These are phyloP conservation scores for Leccinum disarticulatum DNA, from an alignment of 768 basidiomycete species.

Conservation along the genomic window DNA sequence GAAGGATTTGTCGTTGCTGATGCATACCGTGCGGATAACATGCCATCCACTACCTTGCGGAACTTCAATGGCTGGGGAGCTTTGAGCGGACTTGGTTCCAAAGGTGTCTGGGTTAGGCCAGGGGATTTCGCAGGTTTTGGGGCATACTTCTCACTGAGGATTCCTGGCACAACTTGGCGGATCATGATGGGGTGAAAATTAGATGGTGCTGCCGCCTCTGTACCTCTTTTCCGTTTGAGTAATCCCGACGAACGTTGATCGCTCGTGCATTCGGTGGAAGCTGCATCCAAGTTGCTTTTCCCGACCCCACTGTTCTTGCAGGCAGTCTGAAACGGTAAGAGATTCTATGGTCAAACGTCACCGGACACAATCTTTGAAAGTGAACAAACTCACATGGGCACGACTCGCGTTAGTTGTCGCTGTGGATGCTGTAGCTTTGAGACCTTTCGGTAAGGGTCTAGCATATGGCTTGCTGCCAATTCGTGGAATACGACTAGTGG, in stretches of 20 bases:
- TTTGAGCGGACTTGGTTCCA: slow-evolving; percentile 21
- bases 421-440: slow-evolving; percentile 3
- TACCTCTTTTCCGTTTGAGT: slow-evolving; percentile 35
- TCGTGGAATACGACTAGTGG: slow-evolving; percentile 61
- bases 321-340: slow-evolving; percentile 10
- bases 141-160: slow-evolving; percentile 30
- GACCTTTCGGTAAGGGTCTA: slow-evolving; percentile 31
- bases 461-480: slow-evolving; percentile 60
- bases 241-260: slow-evolving; percentile 13
- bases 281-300: slow-evolving; percentile 11
- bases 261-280: slow-evolving; percentile 8
- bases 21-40: slow-evolving; percentile 30
- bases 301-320: slow-evolving; percentile 10
- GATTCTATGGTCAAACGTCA: slow-evolving; percentile 8
- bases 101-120: slow-evolving; percentile 12
- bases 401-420: slow-evolving; percentile 8
- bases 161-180: slow-evolving; percentile 39
- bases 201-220: slow-evolving; percentile 18
- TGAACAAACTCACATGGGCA: slow-evolving; percentile 18
- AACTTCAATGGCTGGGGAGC: slow-evolving; percentile 34
- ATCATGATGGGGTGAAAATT: slow-evolving; percentile 29
- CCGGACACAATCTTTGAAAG: not conserved
- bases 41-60: slow-evolving; percentile 41
- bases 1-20: slow-evolving; percentile 17
- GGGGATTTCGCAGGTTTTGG: slow-evolving; percentile 21